These are phyloP conservation scores for Ochromonadaceae sp. DNA, from an alignment of 352 stramenopile genomes.

Conservation along the genomic window DNA sequence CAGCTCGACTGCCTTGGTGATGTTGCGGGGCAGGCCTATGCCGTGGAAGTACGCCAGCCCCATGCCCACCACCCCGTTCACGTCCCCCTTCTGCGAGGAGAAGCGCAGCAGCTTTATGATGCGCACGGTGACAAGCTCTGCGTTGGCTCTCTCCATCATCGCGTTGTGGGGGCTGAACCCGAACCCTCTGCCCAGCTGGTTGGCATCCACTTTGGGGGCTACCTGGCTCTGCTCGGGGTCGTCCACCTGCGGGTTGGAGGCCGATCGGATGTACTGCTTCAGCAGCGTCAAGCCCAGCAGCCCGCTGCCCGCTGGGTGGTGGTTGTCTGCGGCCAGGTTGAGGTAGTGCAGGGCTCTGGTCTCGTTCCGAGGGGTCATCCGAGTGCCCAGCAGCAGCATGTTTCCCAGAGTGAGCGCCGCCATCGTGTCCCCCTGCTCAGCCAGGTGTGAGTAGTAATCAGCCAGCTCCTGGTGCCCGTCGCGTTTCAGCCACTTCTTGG, in stretches of 20 bases:
- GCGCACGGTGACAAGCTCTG: too few species aligned
- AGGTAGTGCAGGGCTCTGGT: conserved; percentile 45
- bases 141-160: too few species aligned
- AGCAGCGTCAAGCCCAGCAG: conserved; percentile 46
- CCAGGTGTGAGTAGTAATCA: conserved; percentile 71
- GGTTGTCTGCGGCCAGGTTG: conserved; percentile 47
- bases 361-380: conserved; percentile 51
- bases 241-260: background rate
- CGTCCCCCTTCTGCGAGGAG: conserved; percentile 35
- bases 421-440: conserved; percentile 59
- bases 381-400: conserved; percentile 57
- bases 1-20: background rate
- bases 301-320: conserved; percentile 45
- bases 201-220: conserved; percentile 51
- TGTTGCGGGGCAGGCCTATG: conserved; percentile 35
- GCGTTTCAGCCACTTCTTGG: conserved; percentile 30
- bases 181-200: conserved; percentile 54
- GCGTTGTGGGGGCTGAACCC: too few species aligned
- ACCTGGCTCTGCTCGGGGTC: conserved; percentile 45
- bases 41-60: conserved; percentile 40
- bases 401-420: conserved; percentile 60
- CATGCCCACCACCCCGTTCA: conserved; percentile 18
- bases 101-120: too few species aligned
- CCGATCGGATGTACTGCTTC: too few species aligned
- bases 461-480: conserved; percentile 22